These are phyloP conservation scores for Xylariaceae sp. DNA, from an alignment of 2,329 filamentous ascomycete genomes.

Conservation along the genomic window DNA sequence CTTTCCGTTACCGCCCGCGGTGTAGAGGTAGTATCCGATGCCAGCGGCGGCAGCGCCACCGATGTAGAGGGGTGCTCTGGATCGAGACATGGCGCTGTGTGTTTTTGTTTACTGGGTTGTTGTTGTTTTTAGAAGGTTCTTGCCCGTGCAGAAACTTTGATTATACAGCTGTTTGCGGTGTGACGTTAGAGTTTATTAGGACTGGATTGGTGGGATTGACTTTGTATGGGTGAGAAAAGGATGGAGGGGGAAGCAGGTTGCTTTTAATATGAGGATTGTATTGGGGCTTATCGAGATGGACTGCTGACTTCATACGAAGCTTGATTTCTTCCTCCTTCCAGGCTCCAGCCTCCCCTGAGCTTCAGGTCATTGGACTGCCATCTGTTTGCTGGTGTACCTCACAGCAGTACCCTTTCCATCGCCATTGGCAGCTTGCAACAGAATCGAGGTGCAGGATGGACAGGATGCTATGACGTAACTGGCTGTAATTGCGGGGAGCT, in stretches of 20 bases:
- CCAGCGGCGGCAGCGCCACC: constrained; percentile 61
- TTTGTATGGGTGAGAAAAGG: neutral
- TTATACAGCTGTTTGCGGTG: constrained; percentile 3
- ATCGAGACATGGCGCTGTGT: constrained; percentile 16
- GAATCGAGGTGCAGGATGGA: too few relatives aligned
- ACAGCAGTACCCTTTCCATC: too few relatives aligned
- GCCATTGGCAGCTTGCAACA: too few relatives aligned
- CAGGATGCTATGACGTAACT: constrained; percentile 15
- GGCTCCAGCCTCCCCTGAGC: too few relatives aligned
- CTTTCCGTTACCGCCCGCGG: constrained; percentile 73
- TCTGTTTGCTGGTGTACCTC: too few relatives aligned
- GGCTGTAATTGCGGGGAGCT: constrained; percentile 10
- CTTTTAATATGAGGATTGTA: too few relatives aligned
- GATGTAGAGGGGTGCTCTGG: constrained; percentile 33
- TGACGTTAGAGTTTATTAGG: too few relatives aligned
- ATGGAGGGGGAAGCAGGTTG: constrained; percentile 8
- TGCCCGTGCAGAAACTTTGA: too few relatives aligned
- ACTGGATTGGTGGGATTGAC: constrained; percentile 9
- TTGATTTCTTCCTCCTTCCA: neutral
- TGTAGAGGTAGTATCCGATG: constrained; percentile 87
- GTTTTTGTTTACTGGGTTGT: too few relatives aligned
- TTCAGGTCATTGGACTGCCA: too few relatives aligned
- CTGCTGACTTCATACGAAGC: constrained; percentile 1
- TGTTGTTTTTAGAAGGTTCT: neutral
- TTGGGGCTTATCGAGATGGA: too few relatives aligned